These are phyloP conservation scores for Penicillium sp. DNA, from an alignment of 2,329 filamentous ascomycete genomes.

Conservation along the genomic window DNA sequence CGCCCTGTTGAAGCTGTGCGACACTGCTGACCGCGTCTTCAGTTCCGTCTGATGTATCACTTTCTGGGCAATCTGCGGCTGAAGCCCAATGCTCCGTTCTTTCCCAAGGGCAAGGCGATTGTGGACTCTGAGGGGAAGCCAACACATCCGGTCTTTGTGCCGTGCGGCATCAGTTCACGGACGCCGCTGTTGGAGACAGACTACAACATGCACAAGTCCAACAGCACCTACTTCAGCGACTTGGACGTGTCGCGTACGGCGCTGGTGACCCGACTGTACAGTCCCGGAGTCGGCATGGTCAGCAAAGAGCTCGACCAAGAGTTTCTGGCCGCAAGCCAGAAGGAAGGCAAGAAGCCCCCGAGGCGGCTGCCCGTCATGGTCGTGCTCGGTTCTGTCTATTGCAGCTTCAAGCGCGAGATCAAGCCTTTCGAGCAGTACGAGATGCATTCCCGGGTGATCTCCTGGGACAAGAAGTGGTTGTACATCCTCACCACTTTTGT, in stretches of 20 bases:
- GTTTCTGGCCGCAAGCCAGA: conserved; percentile 48
- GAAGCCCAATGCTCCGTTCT: conserved; percentile 50
- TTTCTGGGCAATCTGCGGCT: conserved; percentile 56
- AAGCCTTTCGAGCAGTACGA: conserved; percentile 67
- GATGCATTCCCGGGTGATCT: conserved; percentile 67
- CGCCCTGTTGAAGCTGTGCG: conserved; percentile 1
- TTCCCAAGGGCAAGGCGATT: conserved; percentile 34
- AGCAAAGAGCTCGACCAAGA: conserved; percentile 55
- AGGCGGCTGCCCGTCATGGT: conserved; percentile 56
- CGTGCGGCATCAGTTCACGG: conserved; percentile 64
- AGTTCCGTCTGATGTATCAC: conserved; percentile 60
- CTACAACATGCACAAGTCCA: conserved; percentile 80
- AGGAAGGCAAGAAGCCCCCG: conserved; percentile 52
- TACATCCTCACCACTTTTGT: conserved; percentile 74
- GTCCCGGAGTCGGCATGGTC: conserved; percentile 55
- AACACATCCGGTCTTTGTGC: conserved; percentile 67
- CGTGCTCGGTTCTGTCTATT: conserved; percentile 69
- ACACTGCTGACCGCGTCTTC: conserved; percentile 15
- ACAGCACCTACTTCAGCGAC: conserved; percentile 83
- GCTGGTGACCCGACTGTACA: conserved; percentile 67
- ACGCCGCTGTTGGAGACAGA: conserved; percentile 75
- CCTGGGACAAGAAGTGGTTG: conserved; percentile 80
- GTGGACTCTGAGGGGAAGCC: conserved; percentile 34
- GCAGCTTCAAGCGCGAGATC: conserved; percentile 72
- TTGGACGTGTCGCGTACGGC: conserved; percentile 81